Evolutionary conservation across 75 land plant genomes (phyloP).

Genomic region (Isoetes taiwanensis): DNA sequence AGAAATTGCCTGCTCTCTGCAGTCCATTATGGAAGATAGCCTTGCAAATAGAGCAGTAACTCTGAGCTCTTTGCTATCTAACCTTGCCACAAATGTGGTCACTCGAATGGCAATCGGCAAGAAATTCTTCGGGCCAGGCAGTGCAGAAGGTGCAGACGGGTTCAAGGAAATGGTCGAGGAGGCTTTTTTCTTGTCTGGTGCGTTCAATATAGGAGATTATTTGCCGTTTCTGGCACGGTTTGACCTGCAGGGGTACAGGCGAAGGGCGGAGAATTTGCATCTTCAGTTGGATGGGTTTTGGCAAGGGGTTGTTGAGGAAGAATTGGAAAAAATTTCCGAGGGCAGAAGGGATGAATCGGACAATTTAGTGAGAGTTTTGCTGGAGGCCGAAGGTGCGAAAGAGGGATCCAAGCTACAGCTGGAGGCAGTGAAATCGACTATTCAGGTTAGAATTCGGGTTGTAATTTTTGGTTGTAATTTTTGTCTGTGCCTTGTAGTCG

Average conservation of each 20-base stretch:
- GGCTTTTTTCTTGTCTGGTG: conserved; percentile 3
- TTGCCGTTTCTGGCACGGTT: conserved; percentile 15
- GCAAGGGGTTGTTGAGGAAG: conserved; percentile 20
- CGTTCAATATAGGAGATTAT: conserved; percentile 19
- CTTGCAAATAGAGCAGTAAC: too few relatives aligned
- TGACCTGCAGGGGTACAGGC: conserved; percentile 21
- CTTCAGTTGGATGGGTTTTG: conserved; percentile 17
- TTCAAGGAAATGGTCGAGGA: conserved; percentile 17
- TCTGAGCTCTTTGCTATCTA: conserved; percentile 8
- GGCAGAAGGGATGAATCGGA: too few relatives aligned
- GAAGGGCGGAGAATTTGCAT: conserved; percentile 10
- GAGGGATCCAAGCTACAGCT: too few relatives aligned
- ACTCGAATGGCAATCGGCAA: conserved; percentile 23
- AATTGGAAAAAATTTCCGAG: conserved; percentile 2
- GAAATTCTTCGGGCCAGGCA: conserved; percentile 12
- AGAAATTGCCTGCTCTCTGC: too few relatives aligned
- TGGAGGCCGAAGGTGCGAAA: too few relatives aligned
- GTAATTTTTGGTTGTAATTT: too few relatives aligned
- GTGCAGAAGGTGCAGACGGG: conserved; percentile 8
- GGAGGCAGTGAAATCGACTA: too few relatives aligned
- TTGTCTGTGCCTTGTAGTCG: too few relatives aligned
- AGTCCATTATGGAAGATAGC: too few relatives aligned
- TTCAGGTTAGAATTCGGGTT: too few relatives aligned
- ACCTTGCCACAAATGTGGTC: conserved; percentile 8
- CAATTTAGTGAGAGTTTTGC: too few relatives aligned